Percentiles rank a stretch among this genome's conserved stretches.
Evolutionary conservation across 257 asterid genomes (phyloP).

Genomic region (Echites panduratus): DNA sequence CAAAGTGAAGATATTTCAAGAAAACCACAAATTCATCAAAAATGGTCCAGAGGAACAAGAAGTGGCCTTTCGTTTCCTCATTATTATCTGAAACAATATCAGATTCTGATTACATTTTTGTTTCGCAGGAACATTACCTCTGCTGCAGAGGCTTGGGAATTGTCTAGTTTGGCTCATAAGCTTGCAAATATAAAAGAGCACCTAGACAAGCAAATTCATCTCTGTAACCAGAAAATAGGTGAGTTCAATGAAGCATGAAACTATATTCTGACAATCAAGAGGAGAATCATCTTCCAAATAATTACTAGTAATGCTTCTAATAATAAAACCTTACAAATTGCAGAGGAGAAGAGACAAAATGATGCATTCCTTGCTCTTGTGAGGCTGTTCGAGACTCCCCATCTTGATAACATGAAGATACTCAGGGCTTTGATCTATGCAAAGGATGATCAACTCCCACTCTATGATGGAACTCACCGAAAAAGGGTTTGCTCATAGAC

Average conservation of each 20-base stretch:
- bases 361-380: slow-evolving; percentile 20
- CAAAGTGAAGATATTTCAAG: neutral
- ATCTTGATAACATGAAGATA: slow-evolving; percentile 26
- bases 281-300: neutral
- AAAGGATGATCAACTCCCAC: slow-evolving; percentile 31
- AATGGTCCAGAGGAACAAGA: neutral
- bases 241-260: neutral
- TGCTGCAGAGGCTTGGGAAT: slow-evolving; percentile 27
- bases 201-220: slow-evolving; percentile 15
- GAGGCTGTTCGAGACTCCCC: slow-evolving; percentile 22
- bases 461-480: slow-evolving; percentile 25
- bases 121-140: slow-evolving; percentile 17
- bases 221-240: slow-evolving; percentile 21
- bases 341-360: slow-evolving; percentile 26
- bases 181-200: slow-evolving; percentile 21
- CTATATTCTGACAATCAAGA: neutral
- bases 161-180: slow-evolving; percentile 27
- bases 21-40: neutral
- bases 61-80: neutral
- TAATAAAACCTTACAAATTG: neutral
- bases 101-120: neutral
- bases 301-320: neutral
- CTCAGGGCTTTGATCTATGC: slow-evolving; percentile 25
- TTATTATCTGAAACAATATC: neutral
- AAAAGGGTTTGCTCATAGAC: slow-evolving; percentile 21